Conservation (phyloP, 1,284 basidiomycete species). For the Mycena citricolor region DNA sequence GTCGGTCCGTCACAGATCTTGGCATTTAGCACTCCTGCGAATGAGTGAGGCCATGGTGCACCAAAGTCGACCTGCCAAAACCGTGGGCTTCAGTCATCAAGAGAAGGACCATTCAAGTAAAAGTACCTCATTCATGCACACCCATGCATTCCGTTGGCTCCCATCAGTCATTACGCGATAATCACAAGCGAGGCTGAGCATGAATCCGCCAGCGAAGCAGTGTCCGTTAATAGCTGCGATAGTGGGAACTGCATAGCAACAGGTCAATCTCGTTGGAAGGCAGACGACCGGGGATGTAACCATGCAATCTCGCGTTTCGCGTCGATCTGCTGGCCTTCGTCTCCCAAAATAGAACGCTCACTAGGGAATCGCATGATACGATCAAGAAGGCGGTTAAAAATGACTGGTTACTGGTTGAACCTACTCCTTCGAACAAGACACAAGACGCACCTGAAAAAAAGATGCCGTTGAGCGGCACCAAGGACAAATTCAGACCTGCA, state of each 20-base stretch:
- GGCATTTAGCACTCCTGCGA: slow-evolving; percentile 63
- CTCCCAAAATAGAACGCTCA: too few species aligned
- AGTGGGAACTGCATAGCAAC: slow-evolving; percentile 62
- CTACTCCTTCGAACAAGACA: slow-evolving; percentile 2
- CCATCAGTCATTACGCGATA: slow-evolving; percentile 88
- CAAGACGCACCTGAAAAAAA: slow-evolving; percentile 71
- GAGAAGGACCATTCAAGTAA: slow-evolving; percentile 3
- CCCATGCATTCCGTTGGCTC: slow-evolving; percentile 75
- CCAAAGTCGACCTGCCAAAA: slow-evolving; percentile 73
- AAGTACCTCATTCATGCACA: slow-evolving; percentile 90
- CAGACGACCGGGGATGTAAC: slow-evolving; percentile 2
- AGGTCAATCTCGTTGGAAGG: slow-evolving; percentile 43
- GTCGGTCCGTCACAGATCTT: slow-evolving; percentile 65
- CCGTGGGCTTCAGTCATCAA: not conserved
- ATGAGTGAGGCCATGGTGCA: slow-evolving; percentile 74
- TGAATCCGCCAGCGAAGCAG: slow-evolving; percentile 85
- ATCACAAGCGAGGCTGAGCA: slow-evolving; percentile 82
- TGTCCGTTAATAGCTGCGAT: slow-evolving; percentile 92
- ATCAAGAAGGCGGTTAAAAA: too few species aligned
- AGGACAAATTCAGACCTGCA: slow-evolving; percentile 72
- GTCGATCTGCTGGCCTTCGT: too few species aligned
- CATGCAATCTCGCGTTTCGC: slow-evolving; percentile 1
- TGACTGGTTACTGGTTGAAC: too few species aligned
- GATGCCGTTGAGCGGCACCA: slow-evolving; percentile 58
- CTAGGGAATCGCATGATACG: too few species aligned